A percentile compares a stretch with the other conserved stretches of the same genome.
Evolutionary conservation across 2,329 filamentous ascomycete species (phyloP).

Genomic region (Aspergillus ruber): DNA sequence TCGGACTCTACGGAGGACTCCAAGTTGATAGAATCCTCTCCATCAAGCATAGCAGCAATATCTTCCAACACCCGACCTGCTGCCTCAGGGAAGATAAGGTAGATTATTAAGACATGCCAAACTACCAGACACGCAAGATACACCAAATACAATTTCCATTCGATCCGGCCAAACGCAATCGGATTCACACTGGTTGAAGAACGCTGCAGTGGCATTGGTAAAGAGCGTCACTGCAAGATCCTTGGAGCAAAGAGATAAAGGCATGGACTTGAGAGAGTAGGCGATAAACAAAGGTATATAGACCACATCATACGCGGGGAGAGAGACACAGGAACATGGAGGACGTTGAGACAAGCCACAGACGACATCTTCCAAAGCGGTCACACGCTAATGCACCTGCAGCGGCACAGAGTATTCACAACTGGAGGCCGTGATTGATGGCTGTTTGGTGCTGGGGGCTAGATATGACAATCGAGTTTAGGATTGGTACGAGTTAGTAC

Average conservation of each 20-base stretch:
- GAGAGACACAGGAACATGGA: no score
- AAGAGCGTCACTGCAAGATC: conserved; percentile 3
- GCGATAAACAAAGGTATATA: conserved; percentile 15
- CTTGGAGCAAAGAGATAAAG: conserved; percentile 16
- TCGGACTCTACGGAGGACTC: no score
- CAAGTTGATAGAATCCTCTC: no score
- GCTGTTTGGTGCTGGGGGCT: conserved; percentile 5
- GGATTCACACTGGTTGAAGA: background rate
- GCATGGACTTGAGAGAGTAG: conserved; percentile 16
- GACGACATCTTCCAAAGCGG: conserved; percentile 13
- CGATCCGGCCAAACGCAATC: background rate
- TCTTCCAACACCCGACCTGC: background rate
- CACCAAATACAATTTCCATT: background rate
- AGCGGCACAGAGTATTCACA: conserved; percentile 5
- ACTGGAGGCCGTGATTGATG: conserved; percentile 12
- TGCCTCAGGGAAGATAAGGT: background rate
- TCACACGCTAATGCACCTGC: conserved; percentile 4
- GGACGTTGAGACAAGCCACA: conserved; percentile 12
- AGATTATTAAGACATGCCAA: background rate
- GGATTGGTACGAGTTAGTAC: conserved; percentile 16
- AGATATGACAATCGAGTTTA: conserved; percentile 14
- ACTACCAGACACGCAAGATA: background rate
- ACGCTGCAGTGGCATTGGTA: background rate
- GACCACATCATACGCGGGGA: no score
- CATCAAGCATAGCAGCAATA: background rate